Evolutionary conservation across 495 filamentous ascomycete genomes (phyloP), one percentile per base, ranked within the genome.

Genomic region (Penicillium canariense): DNA sequence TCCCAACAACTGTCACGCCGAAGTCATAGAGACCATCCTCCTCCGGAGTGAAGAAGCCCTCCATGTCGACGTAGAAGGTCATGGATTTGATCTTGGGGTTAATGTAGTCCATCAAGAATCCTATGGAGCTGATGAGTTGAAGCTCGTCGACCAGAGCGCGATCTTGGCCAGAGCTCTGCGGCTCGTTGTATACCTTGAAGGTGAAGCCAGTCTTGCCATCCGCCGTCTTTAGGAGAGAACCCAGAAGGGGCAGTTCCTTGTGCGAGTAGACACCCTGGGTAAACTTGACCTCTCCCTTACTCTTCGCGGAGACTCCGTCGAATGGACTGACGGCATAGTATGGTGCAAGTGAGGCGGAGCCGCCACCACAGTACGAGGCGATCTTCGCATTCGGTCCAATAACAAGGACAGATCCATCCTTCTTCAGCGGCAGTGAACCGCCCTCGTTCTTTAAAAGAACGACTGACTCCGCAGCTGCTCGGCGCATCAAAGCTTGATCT

Each of bases 331-430:
- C 71, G 20, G 78, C 81, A 62, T 91, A 89, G 61, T 91, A 91
- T 6, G 87, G 84, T 50, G 84, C 83, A 17, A 93, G 72, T 48
- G 81, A 81, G 1, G 89, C 87, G 58, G 84, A 88, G 23, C 90
- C 88, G 43, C 89, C 89, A 28, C 90, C 89, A 47, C 86, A 83
- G 39, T 84, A 84, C 48, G 86, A 84, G 0, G 88, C 85, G 48
- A 84, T 71, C 60, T 89, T 84, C 9, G 86, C 80, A 62, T 90
- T 91, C 1, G 88, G 88, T 3, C 88, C 88, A 46, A 95, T 91
- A n/a, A 92, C 76, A 5, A 87, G 85, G 38, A 90, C 77, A 39
- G 68, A 69, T 31, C 80, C 81, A 26, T 72, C 68, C 55, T 75
- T 80, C 48, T 80, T 75, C 9, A 91, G 66, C 2, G 87, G 87